Percentiles rank a stretch among this genome's conserved stretches.
Evolutionary conservation across 768 basidiomycete species (phyloP).

Genomic region (Cytidiella melzeri): DNA sequence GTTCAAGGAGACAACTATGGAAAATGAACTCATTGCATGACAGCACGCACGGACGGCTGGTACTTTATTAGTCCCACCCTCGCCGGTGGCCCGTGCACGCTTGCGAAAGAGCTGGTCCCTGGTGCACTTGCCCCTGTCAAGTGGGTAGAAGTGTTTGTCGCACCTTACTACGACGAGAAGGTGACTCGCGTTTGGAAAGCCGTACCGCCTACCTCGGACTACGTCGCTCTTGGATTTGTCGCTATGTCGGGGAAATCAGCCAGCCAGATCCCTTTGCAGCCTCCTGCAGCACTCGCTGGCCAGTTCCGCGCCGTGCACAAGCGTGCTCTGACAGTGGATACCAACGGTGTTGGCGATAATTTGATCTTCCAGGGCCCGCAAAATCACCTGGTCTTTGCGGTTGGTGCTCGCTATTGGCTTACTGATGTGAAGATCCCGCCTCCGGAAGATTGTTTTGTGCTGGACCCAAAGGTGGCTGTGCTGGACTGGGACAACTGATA

Average conservation of each 20-base stretch:
- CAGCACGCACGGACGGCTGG: background rate
- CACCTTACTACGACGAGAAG: background rate
- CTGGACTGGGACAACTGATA: background rate
- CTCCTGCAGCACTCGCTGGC: background rate
- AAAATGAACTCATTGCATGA: no score
- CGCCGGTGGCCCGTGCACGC: no score
- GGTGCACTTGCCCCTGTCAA: background rate
- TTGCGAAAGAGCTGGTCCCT: background rate
- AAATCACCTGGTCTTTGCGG: background rate
- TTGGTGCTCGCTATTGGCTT: background rate
- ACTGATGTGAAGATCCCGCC: background rate
- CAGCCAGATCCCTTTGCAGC: background rate
- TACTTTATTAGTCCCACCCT: background rate
- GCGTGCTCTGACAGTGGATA: background rate
- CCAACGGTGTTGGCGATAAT: background rate
- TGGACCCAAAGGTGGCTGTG: background rate
- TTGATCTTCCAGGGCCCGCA: background rate
- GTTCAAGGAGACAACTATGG: no score
- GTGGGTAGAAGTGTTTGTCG: background rate
- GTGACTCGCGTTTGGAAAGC: background rate
- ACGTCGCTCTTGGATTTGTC: background rate
- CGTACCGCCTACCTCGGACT: background rate
- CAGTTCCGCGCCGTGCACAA: background rate
- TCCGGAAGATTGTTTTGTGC: background rate
- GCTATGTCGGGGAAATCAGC: background rate